Conservation (phyloP, 1,284 basidiomycete genomes). For the Chalciporus piperatoides region DNA sequence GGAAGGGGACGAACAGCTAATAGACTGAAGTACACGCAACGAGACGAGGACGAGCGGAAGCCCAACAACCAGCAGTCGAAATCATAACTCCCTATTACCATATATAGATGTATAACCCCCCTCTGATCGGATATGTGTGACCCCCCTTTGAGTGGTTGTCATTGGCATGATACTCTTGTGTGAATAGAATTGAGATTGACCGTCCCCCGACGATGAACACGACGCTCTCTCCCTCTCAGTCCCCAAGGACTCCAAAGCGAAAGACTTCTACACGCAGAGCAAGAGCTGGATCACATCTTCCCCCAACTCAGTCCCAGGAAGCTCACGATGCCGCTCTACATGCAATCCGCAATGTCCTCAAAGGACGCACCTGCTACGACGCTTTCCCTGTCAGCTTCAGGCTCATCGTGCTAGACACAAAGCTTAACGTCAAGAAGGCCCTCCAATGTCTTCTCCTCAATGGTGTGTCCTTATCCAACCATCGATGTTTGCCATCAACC, state of each 20-base stretch:
- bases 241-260: conserved; percentile 33
- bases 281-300: conserved; percentile 58
- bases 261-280: conserved; percentile 44
- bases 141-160: conserved; percentile 21
- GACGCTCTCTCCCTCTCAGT: conserved; percentile 34
- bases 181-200: no score
- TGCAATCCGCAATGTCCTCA: conserved; percentile 80
- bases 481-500: neutral
- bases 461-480: conserved; percentile 46
- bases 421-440: conserved; percentile 91
- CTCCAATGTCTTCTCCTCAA: conserved; percentile 86
- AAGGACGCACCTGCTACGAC: conserved; percentile 86
- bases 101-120: conserved; percentile 20
- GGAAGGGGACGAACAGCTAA: neutral
- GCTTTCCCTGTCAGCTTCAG: conserved; percentile 96
- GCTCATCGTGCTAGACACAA: conserved; percentile 93
- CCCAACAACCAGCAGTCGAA: conserved; percentile 9
- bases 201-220: conserved; percentile 36
- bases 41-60: neutral
- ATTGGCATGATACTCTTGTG: no score
- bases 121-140: conserved; percentile 4
- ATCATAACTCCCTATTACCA: conserved; percentile 17
- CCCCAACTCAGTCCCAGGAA: conserved; percentile 52
- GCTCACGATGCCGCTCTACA: conserved; percentile 73
- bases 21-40: neutral